Base-by-base conservation (phyloP, 345 rosid species). In the Eucalyptus globulus region DNA sequence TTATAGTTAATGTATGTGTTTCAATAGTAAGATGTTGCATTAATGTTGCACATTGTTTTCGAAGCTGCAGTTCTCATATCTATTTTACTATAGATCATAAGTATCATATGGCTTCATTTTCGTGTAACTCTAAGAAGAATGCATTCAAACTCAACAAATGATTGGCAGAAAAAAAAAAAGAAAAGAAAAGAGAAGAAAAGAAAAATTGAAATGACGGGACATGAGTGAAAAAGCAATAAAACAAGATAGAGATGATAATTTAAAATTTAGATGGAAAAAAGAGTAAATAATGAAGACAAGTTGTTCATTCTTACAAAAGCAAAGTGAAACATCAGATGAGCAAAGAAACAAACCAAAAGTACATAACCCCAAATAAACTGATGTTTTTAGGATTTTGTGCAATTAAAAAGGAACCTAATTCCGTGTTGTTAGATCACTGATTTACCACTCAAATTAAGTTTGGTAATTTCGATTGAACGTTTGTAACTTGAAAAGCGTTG, bases 331-430 rank as follows among this genome's bases (percentile, higher is more conserved):
- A 51, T 9, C 6, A 11, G 0, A 56, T 58, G 5, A 54, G 27
- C 60, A 21, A 21, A 0, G n/a, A 26, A 58, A 58, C 2, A 62
- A 62, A 27, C 2, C 1, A 62, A 62, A 62, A 12, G 9, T 29
- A 62, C 9, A 62, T 13, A 62, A 0, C 8, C 69, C 9, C 34
- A 6, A 29, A 62, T 29, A 62, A 27, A 29, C 2, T 4, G 17
- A 62, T 14, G 0, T 29, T 62, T 27, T 27, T 60, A 60, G 31
- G 3, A 0, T 60, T 60, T 9, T 0, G 1, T 26, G 65, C 0
- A 1, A 2, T 24, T 17, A 17, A 53, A 53, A 56, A 56, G 3
- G 62, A 56, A 56, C 62, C 1, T 56, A 9, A 56, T 56, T 22
- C 0, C 0, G 3, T 56, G 62, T 56, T 0, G 6, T 27, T 56